phyloP scores from a whole-genome alignment of 2,329 filamentous ascomycete species.

The Diaporthe sp. region DNA sequence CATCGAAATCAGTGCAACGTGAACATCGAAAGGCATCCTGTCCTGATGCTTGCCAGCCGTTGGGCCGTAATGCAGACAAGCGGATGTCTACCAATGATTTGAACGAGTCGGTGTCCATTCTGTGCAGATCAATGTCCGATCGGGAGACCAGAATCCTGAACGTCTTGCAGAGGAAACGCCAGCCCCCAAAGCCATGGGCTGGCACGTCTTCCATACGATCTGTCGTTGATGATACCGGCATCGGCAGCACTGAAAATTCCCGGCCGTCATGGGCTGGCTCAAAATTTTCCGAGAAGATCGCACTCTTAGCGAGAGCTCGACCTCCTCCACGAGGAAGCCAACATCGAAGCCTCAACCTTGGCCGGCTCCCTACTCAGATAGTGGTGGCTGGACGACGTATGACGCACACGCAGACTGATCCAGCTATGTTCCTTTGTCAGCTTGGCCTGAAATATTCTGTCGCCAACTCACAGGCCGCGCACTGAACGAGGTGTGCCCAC shows the following conservation, averaged over 20 bases:
- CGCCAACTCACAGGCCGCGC: neutral
- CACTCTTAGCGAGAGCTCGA: neutral
- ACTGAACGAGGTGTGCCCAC: neutral
- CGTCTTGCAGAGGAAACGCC: neutral
- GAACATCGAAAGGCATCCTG: neutral
- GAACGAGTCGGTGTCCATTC: constrained; percentile 21
- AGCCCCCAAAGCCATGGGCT: neutral
- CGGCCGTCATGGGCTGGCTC: neutral
- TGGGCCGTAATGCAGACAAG: constrained; percentile 23
- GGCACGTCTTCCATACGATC: neutral
- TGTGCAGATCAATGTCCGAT: neutral
- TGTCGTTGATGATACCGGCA: constrained; percentile 8
- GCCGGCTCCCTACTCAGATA: too few relatives aligned
- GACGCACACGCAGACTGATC: neutral
- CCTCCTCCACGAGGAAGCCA: neutral
- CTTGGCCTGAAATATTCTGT: neutral
- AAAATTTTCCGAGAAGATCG: constrained; percentile 3
- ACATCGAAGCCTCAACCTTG: neutral
- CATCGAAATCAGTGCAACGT: neutral
- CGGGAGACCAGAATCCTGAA: neutral
- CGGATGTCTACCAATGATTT: neutral
- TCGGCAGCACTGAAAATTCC: neutral
- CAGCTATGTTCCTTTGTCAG: neutral
- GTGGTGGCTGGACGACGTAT: constrained; percentile 7
- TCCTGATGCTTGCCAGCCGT: constrained; percentile 9